Evolutionary conservation across 768 basidiomycete genomes (phyloP), one percentile per base, ranked within the genome.

Genomic region (Xerocomellus intermedius): DNA sequence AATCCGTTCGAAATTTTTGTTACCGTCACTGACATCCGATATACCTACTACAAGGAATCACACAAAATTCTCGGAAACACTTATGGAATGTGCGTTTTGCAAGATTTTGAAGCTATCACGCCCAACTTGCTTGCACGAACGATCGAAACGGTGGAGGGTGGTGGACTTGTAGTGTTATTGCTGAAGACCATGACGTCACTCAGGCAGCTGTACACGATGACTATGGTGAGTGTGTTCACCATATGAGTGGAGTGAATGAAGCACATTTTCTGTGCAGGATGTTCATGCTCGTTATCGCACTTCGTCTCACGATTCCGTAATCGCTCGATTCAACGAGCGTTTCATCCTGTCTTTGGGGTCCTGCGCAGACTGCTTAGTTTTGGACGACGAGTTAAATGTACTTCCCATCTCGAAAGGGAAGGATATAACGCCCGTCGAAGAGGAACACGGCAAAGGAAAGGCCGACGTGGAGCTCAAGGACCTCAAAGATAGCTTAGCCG

Each of bases 41-140:
- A 99, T 77, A 94, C 91, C 85, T 94, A 98, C 76, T 98, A 98
- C 78, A 97, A 97, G 69, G 96, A 98, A 64, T 94, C 94, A 1
- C 85, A 95, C 46, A 97, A 96, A 74, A 93, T 98, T 59, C 83
- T 99, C 35, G 97, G 96, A 62, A 91, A 98, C 68, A 99, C 97
- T 0, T 98, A 89, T 71, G 96, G 96, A 41, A 98, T 98, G 94
- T 86, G 91, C 56, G 83, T 98, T 1, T 76, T 99, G 46, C 97
- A 98, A 73, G 97, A 98, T 66, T 99, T 98, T 60, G 97, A 99
- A 69, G 96, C 97, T 5, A 84, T 99, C 57, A 99, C 97, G 2
- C 97, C 97, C 16, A 99, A 99, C 74, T 75, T 98, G 46, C 86
- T 98, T 41, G 97, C 97, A 5, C 80, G 96, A 56, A 98, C 97